phyloP scores from a whole-genome alignment of 345 rosid species.

The Eucalyptus sp. region DNA sequence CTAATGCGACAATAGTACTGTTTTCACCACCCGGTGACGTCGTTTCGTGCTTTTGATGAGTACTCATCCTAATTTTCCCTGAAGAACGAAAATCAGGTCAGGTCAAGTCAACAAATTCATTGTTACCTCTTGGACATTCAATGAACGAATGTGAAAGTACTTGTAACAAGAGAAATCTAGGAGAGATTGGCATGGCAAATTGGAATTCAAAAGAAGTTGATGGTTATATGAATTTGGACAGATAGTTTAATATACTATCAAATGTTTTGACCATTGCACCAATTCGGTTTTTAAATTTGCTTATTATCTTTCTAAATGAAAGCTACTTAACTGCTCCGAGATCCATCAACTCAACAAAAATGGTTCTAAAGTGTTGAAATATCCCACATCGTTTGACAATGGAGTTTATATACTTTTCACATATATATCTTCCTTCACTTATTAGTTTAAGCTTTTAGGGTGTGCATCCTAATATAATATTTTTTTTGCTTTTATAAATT shows the following conservation, averaged over 20 bases:
- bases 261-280: neutral
- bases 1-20: neutral
- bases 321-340: neutral
- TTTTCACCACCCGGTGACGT: neutral
- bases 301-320: neutral
- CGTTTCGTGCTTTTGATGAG: neutral
- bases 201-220: neutral
- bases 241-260: neutral
- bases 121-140: neutral
- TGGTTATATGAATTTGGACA: neutral
- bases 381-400: neutral
- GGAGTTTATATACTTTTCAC: neutral
- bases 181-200: neutral
- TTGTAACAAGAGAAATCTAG: neutral
- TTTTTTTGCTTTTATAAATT: neutral
- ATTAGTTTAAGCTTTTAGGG: neutral
- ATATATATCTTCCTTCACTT: fast-evolving
- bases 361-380: neutral
- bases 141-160: neutral
- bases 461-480: neutral
- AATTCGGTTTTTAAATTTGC: neutral
- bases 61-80: neutral
- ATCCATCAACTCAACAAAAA: neutral
- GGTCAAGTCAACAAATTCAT: neutral
- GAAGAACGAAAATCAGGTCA: neutral